Conservation (phyloP, 2,329 filamentous ascomycete species). For the Calonectria fujianensis region DNA sequence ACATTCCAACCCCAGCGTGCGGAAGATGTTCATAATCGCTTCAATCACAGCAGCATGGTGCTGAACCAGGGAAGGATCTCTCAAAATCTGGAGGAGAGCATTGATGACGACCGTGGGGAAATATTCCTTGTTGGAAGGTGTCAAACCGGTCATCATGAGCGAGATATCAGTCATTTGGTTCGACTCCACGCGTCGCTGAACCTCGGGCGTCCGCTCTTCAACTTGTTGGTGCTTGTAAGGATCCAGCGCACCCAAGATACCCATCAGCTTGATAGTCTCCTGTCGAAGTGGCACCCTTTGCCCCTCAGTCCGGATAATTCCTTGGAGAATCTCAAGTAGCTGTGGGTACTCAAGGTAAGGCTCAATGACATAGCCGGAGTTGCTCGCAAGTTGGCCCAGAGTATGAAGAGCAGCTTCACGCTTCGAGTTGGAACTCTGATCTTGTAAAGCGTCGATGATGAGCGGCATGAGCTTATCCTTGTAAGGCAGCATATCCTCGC, state of each 20-base stretch:
- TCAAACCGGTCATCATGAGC: conserved; percentile 97
- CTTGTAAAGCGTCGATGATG: conserved; percentile 94
- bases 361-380: conserved; percentile 97
- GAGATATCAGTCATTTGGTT: conserved; percentile 91
- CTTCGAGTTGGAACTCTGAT: conserved; percentile 92
- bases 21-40: conserved; percentile 99
- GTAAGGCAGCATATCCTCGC: conserved; percentile 94
- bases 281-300: conserved; percentile 89
- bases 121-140: conserved; percentile 97
- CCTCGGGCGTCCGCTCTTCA: conserved; percentile 90
- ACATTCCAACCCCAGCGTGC: conserved; percentile 95
- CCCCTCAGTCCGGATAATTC: conserved; percentile 92
- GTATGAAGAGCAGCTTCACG: conserved; percentile 93
- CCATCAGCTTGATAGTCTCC: conserved; percentile 97
- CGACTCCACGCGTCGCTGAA: conserved; percentile 79
- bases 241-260: conserved; percentile 94
- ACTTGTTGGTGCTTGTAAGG: conserved; percentile 96
- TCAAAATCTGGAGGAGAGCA: conserved; percentile 92
- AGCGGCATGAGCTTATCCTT: conserved; percentile 95
- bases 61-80: conserved; percentile 90
- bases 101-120: conserved; percentile 99
- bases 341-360: conserved; percentile 97
- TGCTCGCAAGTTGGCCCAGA: conserved; percentile 93
- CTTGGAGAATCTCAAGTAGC: conserved; percentile 92
- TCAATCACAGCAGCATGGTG: conserved; percentile 97